A percentile compares a stretch with the other conserved stretches of the same genome.
These are phyloP conservation scores for Collybiopsis luxurians DNA, from an alignment of 768 basidiomycete genomes.

Conservation along the genomic window DNA sequence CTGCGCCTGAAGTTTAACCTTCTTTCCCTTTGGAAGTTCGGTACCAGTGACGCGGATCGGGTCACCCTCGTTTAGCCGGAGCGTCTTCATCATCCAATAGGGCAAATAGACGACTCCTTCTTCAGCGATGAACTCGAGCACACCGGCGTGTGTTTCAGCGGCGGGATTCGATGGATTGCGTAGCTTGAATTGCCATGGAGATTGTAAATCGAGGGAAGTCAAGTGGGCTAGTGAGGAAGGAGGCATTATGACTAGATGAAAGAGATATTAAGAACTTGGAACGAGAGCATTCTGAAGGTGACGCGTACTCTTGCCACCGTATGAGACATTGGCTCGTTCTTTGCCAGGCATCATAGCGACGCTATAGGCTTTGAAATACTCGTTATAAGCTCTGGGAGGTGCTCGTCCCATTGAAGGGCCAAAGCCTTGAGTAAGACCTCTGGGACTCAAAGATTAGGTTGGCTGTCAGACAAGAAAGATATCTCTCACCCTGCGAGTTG, in stretches of 20 bases:
- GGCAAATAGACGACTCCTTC: slow-evolving; percentile 95
- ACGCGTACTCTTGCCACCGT: slow-evolving; percentile 89
- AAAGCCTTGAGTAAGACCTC: slow-evolving; percentile 53
- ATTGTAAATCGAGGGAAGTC: slow-evolving; percentile 82
- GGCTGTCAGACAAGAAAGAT: neutral
- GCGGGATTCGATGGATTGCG: slow-evolving; percentile 86
- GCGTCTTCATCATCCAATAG: slow-evolving; percentile 99
- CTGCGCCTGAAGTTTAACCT: slow-evolving; percentile 97
- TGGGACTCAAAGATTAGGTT: slow-evolving; percentile 19
- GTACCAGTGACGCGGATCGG: slow-evolving; percentile 90
- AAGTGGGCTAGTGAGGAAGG: slow-evolving; percentile 90
- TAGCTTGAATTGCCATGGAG: slow-evolving; percentile 95
- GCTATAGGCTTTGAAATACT: slow-evolving; percentile 93
- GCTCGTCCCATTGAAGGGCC: slow-evolving; percentile 43
- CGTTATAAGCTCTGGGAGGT: slow-evolving; percentile 80
- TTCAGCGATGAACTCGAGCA: slow-evolving; percentile 97
- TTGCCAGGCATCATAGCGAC: slow-evolving; percentile 89
- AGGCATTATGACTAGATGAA: slow-evolving; percentile 86
- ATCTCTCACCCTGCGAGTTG: slow-evolving; percentile 60
- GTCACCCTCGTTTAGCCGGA: slow-evolving; percentile 92
- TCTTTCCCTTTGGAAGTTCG: slow-evolving; percentile 86
- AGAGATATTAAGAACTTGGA: neutral
- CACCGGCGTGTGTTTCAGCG: slow-evolving; percentile 92
- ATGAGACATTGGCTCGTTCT: slow-evolving; percentile 88
- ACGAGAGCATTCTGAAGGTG: slow-evolving; percentile 7